These are phyloP conservation scores for Termitomyces sp. DNA, from an alignment of 768 basidiomycete genomes.

Conservation along the genomic window DNA sequence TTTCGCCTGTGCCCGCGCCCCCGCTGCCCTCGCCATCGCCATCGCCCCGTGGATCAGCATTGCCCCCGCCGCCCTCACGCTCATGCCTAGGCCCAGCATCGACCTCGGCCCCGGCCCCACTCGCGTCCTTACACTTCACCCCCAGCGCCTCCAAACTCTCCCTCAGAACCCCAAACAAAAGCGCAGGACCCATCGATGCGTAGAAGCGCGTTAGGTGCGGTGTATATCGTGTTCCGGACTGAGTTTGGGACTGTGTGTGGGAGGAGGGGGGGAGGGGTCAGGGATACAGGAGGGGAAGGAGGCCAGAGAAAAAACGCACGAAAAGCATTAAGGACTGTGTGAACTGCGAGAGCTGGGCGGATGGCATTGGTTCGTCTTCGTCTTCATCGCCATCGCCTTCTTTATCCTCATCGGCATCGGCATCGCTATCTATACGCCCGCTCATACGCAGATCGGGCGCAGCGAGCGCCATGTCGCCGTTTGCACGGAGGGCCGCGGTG, in stretches of 20 bases:
- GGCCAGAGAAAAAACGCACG: slow-evolving; percentile 43
- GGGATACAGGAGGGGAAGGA: background rate
- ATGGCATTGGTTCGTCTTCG: background rate
- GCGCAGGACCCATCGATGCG: slow-evolving; percentile 49
- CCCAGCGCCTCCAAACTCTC: slow-evolving; percentile 46
- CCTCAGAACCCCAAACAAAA: slow-evolving; percentile 52
- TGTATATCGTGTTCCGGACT: slow-evolving; percentile 66
- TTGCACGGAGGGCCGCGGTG: slow-evolving; percentile 60
- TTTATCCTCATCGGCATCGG: too few species aligned
- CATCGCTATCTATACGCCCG: too few species aligned
- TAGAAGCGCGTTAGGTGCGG: slow-evolving; percentile 85
- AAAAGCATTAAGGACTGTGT: slow-evolving; percentile 80
- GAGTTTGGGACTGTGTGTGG: slow-evolving; percentile 70
- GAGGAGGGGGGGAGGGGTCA: background rate
- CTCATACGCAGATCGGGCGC: slow-evolving; percentile 43
- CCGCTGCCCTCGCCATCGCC: too few species aligned
- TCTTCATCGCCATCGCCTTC: background rate
- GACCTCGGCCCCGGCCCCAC: too few species aligned
- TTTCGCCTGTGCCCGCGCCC: too few species aligned
- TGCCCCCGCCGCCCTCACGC: too few species aligned
- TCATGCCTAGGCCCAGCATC: too few species aligned
- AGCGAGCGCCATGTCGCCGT: slow-evolving; percentile 75
- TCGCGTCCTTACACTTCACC: slow-evolving; percentile 45
- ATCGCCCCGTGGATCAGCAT: too few species aligned
- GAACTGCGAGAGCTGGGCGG: slow-evolving; percentile 59